Evolutionary conservation across 176 grass and related monocot genomes (phyloP).

Genomic region (Carex parvula): DNA sequence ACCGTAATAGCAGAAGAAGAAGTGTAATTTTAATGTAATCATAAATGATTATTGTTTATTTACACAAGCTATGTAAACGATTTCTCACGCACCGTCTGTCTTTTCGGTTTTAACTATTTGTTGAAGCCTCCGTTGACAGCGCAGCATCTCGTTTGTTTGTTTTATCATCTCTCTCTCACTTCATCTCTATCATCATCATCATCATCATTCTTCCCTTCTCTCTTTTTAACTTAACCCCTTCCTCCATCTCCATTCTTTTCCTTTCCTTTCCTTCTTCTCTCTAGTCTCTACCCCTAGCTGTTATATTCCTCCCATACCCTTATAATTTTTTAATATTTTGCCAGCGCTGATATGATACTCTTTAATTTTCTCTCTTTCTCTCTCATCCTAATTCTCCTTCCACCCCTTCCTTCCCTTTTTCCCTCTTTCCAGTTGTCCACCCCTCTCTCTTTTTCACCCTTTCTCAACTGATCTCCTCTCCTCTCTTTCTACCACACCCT

Average conservation of each 20-base stretch:
- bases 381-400: constrained; percentile 25
- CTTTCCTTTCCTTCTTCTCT: not conserved
- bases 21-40: not conserved
- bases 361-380: constrained; percentile 24
- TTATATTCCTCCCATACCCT: constrained; percentile 20
- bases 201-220: not conserved
- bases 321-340: constrained; percentile 55
- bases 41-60: not conserved
- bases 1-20: not conserved
- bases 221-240: constrained; percentile 30
- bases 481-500: constrained; percentile 20
- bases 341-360: constrained; percentile 23
- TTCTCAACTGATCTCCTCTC: constrained; percentile 38
- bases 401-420: not conserved
- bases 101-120: constrained; percentile 63
- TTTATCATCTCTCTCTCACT: constrained; percentile 67
- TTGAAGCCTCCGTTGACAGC: constrained; percentile 81
- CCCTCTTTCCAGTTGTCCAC: constrained; percentile 25
- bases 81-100: constrained; percentile 35
- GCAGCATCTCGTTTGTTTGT: constrained; percentile 92
- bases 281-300: constrained; percentile 18
- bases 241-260: constrained; percentile 16
- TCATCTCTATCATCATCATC: constrained; percentile 64
- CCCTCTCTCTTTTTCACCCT: constrained; percentile 30
- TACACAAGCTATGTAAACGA: not conserved